Evolutionary conservation across 495 filamentous ascomycete genomes (phyloP).

Genomic region (Aspergillus conjunctus): DNA sequence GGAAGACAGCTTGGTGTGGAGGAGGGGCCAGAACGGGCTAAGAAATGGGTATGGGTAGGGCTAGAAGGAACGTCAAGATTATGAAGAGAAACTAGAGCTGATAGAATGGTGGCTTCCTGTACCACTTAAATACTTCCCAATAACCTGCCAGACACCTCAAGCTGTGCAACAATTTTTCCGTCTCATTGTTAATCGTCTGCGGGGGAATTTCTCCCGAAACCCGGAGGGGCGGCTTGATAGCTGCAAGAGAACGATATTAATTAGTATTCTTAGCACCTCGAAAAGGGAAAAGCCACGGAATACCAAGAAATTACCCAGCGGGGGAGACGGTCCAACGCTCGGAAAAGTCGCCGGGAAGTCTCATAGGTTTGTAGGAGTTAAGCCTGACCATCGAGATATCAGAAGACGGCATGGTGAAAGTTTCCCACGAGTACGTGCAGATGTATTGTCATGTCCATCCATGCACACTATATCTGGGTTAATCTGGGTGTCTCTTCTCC

Average conservation of each 20-base stretch:
- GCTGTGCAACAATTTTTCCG: slow-evolving; percentile 25
- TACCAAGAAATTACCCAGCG: background rate
- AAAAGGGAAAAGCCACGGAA: background rate
- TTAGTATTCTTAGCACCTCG: slow-evolving; percentile 8
- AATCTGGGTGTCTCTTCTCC: background rate
- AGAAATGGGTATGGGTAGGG: background rate
- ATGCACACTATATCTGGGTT: background rate
- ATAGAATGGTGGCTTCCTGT: background rate
- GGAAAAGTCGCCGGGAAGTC: background rate
- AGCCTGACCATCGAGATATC: background rate
- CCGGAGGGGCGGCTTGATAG: slow-evolving; percentile 8
- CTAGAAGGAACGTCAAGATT: background rate
- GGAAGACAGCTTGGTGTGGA: background rate
- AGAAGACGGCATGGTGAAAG: background rate
- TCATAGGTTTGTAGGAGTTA: background rate
- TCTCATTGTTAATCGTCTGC: slow-evolving; percentile 16
- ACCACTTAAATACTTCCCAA: slow-evolving; percentile 14
- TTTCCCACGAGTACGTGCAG: background rate
- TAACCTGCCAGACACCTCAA: slow-evolving; percentile 2
- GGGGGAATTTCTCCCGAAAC: slow-evolving; percentile 19
- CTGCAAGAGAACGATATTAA: slow-evolving; percentile 12
- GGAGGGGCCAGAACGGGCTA: background rate
- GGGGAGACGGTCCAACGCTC: background rate
- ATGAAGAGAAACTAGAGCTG: background rate
- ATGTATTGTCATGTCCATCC: background rate